Evolutionary conservation across 179 eudicot genomes (phyloP).

Genomic region (Actinidia polygama): DNA sequence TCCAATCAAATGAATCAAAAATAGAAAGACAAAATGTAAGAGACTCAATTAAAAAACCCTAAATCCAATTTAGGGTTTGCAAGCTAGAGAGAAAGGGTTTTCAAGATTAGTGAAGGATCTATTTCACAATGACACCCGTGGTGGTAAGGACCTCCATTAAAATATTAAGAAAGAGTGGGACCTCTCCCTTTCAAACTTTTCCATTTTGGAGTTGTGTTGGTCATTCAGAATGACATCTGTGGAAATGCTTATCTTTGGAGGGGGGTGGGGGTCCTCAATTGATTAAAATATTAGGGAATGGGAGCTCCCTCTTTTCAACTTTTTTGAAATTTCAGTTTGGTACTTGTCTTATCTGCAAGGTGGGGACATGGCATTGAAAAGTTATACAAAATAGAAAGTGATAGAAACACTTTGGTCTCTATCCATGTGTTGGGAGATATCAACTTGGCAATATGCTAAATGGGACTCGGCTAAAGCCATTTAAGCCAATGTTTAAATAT

Average conservation of each 20-base stretch:
- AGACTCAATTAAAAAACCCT: background rate
- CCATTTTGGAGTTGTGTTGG: background rate
- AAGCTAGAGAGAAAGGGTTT: background rate
- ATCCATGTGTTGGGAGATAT: conserved; percentile 14
- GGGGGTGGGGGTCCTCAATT: no score
- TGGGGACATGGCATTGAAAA: conserved; percentile 22
- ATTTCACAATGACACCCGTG: background rate
- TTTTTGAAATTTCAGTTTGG: conserved; percentile 15
- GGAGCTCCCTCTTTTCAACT: conserved; percentile 1
- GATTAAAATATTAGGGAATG: background rate
- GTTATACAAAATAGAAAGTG: background rate
- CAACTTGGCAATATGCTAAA: background rate
- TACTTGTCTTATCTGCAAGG: conserved; percentile 12
- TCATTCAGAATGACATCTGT: background rate
- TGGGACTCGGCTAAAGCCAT: conserved; percentile 6
- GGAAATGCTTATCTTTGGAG: background rate
- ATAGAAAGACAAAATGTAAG: background rate
- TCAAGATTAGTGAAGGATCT: background rate
- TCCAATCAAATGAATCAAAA: background rate
- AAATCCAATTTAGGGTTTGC: background rate
- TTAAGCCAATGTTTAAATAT: conserved; percentile 17
- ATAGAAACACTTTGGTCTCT: conserved; percentile 28
- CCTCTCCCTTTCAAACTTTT: conserved; percentile 22
- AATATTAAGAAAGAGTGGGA: background rate
- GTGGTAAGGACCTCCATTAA: background rate